phyloP scores from a whole-genome alignment of 257 asterid species.

The Verbascum thapsus region DNA sequence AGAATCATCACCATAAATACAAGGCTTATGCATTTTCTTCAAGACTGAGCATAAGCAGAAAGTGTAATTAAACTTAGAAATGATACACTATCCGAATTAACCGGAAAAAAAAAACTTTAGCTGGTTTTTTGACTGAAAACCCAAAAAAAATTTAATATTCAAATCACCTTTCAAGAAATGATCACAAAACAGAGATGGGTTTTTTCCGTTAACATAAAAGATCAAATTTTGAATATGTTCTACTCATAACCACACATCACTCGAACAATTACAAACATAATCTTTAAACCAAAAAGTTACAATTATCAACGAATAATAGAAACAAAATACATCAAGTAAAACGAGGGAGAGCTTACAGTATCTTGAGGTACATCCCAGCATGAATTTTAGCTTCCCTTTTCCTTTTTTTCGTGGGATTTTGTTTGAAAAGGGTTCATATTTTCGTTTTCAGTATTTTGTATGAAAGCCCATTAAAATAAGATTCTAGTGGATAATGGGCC shows the following conservation, averaged over 20 bases:
- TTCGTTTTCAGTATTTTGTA: too few species aligned
- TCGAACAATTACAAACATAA: background rate
- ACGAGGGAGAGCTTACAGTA: too few species aligned
- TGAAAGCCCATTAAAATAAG: too few species aligned
- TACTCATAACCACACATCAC: background rate
- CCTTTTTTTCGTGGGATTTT: too few species aligned
- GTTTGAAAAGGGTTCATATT: too few species aligned
- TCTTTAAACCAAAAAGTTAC: background rate
- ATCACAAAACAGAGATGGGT: background rate
- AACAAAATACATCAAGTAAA: background rate
- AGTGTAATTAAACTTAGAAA: background rate
- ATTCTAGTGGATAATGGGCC: too few species aligned
- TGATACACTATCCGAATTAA: background rate
- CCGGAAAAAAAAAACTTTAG: background rate
- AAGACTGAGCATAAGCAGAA: conserved; percentile 5
- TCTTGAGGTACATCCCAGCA: too few species aligned
- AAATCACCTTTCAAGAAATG: background rate
- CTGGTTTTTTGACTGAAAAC: background rate
- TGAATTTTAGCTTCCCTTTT: too few species aligned
- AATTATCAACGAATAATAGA: background rate
- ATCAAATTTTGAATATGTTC: background rate
- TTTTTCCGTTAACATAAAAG: background rate
- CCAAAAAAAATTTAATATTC: background rate
- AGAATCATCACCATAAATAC: background rate
- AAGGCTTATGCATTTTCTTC: background rate